Evolutionary conservation across 495 filamentous ascomycete genomes (phyloP), one percentile per base, ranked within the genome.

Genomic region (Aeminium ludgeri): DNA sequence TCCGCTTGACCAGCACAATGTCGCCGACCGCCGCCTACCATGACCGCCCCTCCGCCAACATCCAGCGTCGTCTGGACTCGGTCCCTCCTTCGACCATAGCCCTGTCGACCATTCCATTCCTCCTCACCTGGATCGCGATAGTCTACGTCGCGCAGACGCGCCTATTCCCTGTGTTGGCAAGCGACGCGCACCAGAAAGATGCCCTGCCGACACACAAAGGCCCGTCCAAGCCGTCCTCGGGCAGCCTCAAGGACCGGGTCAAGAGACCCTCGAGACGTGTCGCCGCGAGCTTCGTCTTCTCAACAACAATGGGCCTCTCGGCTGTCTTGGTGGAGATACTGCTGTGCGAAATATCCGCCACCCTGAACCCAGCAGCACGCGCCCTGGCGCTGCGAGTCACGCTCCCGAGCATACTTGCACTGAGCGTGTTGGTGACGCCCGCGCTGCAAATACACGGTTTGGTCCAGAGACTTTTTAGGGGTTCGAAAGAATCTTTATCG

Each of bases 301-400:
- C 77, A 17, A 68, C 68, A 0, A 86, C 78, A 1, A 65, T 86
- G 31, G 82, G 74, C 16, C 67, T 86, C 25, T 72, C 80, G 0
- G 66, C 74, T 12, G 80, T 86, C 11, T 63, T 89, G 11, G 79
- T 70, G 11, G 78, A 83, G 57, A 54, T 86, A 35, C 75, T 89
- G 16, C 59, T 86, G 11, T 81, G 79, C 46, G 82, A 89, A 56
- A 79, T 89, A 36, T 73, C 75, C n/a, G 78, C 79, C 45, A 65
- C 72, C 6, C 61, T 84, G 27, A 66, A 76, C 45, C 64, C 71
- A 17, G 58, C 63, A 16, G 78, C 76, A 19, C 65, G 82, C 17
- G 63, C 61, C 4, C 48, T 73, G 15, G 78, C 72, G 27, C 59
- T 86, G 46, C 66, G 70, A 44, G 53, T 74, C n/a, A 78, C 74